phyloP scores from a whole-genome alignment of 352 stramenopile genomes.

The Phytopythium helicoides region DNA sequence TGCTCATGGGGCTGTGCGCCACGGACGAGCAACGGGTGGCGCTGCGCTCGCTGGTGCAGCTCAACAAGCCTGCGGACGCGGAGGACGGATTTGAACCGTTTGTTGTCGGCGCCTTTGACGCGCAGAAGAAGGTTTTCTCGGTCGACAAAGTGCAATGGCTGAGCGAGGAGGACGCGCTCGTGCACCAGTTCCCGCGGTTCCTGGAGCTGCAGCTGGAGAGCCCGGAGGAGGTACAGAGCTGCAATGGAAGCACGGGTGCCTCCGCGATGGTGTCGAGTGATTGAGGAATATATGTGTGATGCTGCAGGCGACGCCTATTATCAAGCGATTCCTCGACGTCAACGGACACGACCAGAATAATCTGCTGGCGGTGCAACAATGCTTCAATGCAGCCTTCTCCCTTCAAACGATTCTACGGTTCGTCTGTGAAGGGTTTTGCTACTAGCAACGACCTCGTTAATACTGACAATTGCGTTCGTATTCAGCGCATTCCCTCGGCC shows the following conservation, averaged over 20 bases:
- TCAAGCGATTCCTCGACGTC: slow-evolving; percentile 49
- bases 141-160: slow-evolving; percentile 70
- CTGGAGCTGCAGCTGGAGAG: slow-evolving; percentile 70
- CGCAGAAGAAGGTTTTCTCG: slow-evolving; percentile 51
- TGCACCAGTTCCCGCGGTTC: slow-evolving; percentile 76
- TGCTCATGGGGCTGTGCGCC: slow-evolving; percentile 60
- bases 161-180: slow-evolving; percentile 47
- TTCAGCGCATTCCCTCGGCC: slow-evolving; percentile 53
- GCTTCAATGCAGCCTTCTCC: slow-evolving; percentile 74
- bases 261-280: too few species aligned
- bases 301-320: slow-evolving; percentile 18
- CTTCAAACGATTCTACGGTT: slow-evolving; percentile 71
- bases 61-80: slow-evolving; percentile 29
- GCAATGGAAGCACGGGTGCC: too few species aligned
- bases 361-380: slow-evolving; percentile 50
- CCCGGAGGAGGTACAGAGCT: slow-evolving; percentile 26
- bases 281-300: neutral
- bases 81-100: slow-evolving; percentile 33
- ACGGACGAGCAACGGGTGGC: slow-evolving; percentile 57
- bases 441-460: neutral
- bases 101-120: slow-evolving; percentile 57
- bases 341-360: slow-evolving; percentile 54
- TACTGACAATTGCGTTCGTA: neutral
- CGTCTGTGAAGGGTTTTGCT: neutral
- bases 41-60: slow-evolving; percentile 42